Base-by-base conservation (phyloP, 108 stramenopile genomes). In the Nitzschia sp. region DNA sequence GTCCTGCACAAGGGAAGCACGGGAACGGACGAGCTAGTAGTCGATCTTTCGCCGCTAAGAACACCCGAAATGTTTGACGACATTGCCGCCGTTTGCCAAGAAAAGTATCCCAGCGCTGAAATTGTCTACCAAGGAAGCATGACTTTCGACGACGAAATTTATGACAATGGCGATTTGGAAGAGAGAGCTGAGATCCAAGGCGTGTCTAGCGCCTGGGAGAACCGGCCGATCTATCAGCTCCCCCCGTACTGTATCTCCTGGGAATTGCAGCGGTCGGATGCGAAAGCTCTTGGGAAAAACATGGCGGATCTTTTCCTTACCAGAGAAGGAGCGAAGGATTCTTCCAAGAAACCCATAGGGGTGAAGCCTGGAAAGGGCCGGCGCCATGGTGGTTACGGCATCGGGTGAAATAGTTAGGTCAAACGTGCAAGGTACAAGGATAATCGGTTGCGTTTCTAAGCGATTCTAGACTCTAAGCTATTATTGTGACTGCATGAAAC, bases 361-460 rank as follows among this genome's bases (percentile, higher is more conserved):
- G 87, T 93, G 13, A 90, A 90, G 54, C 84, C 85, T 19, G 92
- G 92, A 21, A 93, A 87, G 67, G 68, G 82, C 18, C 77, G 92
- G n/a, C 72, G 87, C 51, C 75, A 77, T 54, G 92, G 92, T 19
- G 92, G 92, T 0, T 93, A 93, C 65, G 92, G 92, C 8, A 93
- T 93, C 21, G 89, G 89, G 19, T 90, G 79, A 77, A 58, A 45
- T 51, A 19, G 17, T 13, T 13, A 42, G 9, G 38, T 42, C 38
- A 42, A 42, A 9, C 17, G n/a, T n/a, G n/a, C n/a, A n/a, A n/a
- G n/a, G n/a, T n/a, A n/a, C n/a, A n/a, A n/a, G n/a, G n/a, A n/a
- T n/a, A n/a, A n/a, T n/a, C n/a, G n/a, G n/a, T 26, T 17, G 53
- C 17, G 17, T 54, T 54, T 54, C 11, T 6, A 34, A 24, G 57